Evolutionary conservation across 176 grass and related monocot genomes (phyloP).

Genomic region (Ensete glaucum): DNA sequence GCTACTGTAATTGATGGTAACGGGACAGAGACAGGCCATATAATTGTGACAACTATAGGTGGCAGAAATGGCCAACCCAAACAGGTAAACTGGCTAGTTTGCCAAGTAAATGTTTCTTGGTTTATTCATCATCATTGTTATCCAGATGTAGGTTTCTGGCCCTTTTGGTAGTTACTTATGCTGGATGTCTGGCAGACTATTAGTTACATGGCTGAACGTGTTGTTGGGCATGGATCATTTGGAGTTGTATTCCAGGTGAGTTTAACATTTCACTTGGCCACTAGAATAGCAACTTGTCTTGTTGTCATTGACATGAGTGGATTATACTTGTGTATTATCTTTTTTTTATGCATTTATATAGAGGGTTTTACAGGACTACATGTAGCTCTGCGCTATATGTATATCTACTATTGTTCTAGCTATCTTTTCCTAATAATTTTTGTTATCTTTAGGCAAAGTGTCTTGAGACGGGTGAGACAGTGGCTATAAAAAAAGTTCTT

Average conservation of each 20-base stretch:
- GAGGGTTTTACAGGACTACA: background rate
- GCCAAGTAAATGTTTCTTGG: background rate
- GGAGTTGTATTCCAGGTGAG: slow-evolving; percentile 14
- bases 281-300: background rate
- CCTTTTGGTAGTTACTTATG: background rate
- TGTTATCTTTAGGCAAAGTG: slow-evolving; percentile 44
- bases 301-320: background rate
- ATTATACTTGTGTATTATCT: background rate
- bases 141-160: background rate
- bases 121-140: background rate
- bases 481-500: slow-evolving; percentile 84
- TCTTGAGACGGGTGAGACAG: slow-evolving; percentile 60
- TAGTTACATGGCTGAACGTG: slow-evolving; percentile 22
- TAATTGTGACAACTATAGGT: slow-evolving; percentile 70
- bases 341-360: background rate
- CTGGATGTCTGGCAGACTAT: background rate
- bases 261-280: background rate
- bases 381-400: background rate
- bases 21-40: slow-evolving; percentile 65
- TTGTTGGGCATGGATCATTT: slow-evolving; percentile 16
- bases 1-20: slow-evolving; percentile 61
- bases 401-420: background rate
- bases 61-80: slow-evolving; percentile 66
- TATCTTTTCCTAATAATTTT: background rate
- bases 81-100: slow-evolving; percentile 28